These are phyloP conservation scores for Hysterangium stoloniferum DNA, from an alignment of 768 basidiomycete species.

Conservation along the genomic window DNA sequence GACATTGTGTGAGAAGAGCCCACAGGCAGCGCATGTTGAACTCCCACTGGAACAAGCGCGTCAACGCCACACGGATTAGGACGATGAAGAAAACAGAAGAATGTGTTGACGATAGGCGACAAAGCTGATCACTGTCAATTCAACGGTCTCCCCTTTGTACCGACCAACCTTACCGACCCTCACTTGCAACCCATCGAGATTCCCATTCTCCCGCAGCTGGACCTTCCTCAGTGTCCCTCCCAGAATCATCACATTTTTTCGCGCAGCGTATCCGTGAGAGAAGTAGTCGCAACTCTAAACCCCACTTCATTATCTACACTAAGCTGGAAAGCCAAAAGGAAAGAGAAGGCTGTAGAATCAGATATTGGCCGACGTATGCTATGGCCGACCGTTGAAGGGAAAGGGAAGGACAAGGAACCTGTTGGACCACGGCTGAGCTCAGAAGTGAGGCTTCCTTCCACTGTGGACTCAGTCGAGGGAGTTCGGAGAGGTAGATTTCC, in stretches of 20 bases:
- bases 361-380: neutral
- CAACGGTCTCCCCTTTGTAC: neutral
- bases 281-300: neutral
- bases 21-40: neutral
- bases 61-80: neutral
- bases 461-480: neutral
- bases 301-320: neutral
- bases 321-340: constrained; percentile 5
- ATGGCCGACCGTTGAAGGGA: neutral
- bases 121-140: too few species aligned
- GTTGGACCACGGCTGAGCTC: neutral
- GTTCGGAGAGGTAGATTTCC: neutral
- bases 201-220: neutral
- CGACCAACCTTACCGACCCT: neutral
- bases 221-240: neutral
- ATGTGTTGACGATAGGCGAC: too few species aligned
- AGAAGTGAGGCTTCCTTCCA: neutral
- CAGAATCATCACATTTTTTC: neutral
- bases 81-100: too few species aligned
- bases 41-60: neutral
- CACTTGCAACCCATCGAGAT: neutral
- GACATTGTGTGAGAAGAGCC: neutral
- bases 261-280: neutral
- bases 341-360: neutral
- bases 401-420: neutral